phyloP scores from a whole-genome alignment of 1,139 yeast species.

The Lodderomyces jiufengensis region DNA sequence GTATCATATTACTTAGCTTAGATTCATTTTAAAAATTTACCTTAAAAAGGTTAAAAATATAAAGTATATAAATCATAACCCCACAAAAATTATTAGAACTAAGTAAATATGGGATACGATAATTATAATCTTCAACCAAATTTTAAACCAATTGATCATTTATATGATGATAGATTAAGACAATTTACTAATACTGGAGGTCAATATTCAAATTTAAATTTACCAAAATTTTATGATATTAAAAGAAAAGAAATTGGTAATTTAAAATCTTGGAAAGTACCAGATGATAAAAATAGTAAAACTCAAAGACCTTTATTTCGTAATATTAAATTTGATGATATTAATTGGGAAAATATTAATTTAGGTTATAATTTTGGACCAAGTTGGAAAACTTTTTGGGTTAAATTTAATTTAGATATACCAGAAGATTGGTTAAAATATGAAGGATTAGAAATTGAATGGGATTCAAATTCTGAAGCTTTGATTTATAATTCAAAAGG shows the following conservation, averaged over 20 bases:
- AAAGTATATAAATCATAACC: too few species aligned
- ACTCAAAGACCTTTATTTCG: constrained; percentile 73
- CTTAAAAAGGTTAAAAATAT: too few species aligned
- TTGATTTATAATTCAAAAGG: constrained; percentile 68
- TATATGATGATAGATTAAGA: constrained; percentile 74
- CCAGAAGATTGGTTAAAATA: constrained; percentile 57
- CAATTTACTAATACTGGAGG: constrained; percentile 77
- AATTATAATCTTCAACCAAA: constrained; percentile 59
- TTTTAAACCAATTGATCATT: constrained; percentile 76
- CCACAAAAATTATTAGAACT: too few species aligned
- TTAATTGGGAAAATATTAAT: constrained; percentile 56
- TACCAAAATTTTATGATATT: constrained; percentile 78
- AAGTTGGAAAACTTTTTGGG: constrained; percentile 97
- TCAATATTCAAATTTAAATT: constrained; percentile 62
- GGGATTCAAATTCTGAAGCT: constrained; percentile 90
- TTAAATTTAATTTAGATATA: constrained; percentile 58
- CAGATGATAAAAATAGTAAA: constrained; percentile 48
- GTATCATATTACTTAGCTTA: too few species aligned
- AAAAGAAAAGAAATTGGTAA: constrained; percentile 47
- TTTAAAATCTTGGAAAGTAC: constrained; percentile 61
- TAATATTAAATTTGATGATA: constrained; percentile 45
- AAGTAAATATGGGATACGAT: constrained; percentile 19
- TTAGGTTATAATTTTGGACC: constrained; percentile 88
- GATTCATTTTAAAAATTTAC: too few species aligned
- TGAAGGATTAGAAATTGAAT: constrained; percentile 62